These are phyloP conservation scores for Fusarium staphyleae DNA, from an alignment of 2,329 filamentous ascomycete genomes.

Conservation along the genomic window DNA sequence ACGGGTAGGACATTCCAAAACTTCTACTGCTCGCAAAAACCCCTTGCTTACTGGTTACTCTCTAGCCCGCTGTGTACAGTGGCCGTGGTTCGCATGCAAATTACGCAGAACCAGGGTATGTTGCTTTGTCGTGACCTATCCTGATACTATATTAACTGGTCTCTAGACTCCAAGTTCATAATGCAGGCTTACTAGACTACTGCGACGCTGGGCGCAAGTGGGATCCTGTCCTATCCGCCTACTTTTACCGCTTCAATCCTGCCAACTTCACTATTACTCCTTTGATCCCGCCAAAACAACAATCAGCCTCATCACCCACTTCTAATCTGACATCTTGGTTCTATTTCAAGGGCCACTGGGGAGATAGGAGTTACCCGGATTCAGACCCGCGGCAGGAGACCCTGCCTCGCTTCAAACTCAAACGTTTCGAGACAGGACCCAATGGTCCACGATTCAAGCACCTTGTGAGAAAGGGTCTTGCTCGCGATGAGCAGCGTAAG, in stretches of 20 bases:
- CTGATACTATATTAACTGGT: not conserved
- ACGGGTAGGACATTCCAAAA: slow-evolving; percentile 35
- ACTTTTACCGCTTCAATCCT: slow-evolving; percentile 47
- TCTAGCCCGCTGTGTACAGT: slow-evolving; percentile 47
- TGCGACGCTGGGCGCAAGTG: slow-evolving; percentile 45
- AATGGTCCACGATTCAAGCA: slow-evolving; percentile 45
- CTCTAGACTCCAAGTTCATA: slow-evolving; percentile 44
- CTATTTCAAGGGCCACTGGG: slow-evolving; percentile 47
- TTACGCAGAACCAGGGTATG: slow-evolving; percentile 43
- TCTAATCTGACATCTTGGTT: slow-evolving; percentile 46
- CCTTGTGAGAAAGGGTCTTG: slow-evolving; percentile 44
- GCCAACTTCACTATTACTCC: slow-evolving; percentile 32
- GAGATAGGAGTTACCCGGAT: slow-evolving; percentile 43
- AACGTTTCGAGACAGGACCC: slow-evolving; percentile 44
- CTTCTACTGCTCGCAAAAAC: not conserved
- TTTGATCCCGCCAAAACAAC: slow-evolving; percentile 21
- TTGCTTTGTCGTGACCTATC: rapidly evolving
- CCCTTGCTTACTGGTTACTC: not conserved
- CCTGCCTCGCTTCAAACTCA: slow-evolving; percentile 43
- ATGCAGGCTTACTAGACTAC: slow-evolving; percentile 44
- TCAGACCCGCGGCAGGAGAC: slow-evolving; percentile 45
- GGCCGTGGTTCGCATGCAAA: slow-evolving; percentile 48
- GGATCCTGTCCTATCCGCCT: slow-evolving; percentile 48
- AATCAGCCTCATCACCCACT: slow-evolving; percentile 1
- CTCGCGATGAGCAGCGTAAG: slow-evolving; percentile 37